Conservation (phyloP, 1,284 basidiomycete genomes). For the Omphalotus olearius region DNA sequence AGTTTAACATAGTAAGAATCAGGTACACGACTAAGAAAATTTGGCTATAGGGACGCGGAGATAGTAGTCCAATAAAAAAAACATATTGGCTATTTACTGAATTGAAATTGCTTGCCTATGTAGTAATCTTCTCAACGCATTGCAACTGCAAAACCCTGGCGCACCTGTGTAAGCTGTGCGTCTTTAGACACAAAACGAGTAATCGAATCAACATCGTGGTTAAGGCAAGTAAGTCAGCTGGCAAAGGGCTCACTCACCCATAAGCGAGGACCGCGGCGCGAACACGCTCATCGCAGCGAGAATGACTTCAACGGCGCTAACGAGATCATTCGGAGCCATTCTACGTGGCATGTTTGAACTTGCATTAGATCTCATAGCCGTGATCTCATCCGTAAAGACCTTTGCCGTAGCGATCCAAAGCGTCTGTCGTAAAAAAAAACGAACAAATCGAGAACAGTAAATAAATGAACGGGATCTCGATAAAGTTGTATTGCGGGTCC, state of each 20-base stretch:
- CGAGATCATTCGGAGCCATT: constrained; percentile 8
- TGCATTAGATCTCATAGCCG: not conserved
- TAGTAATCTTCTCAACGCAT: not conserved
- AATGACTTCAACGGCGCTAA: constrained; percentile 5
- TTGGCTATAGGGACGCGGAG: too few species aligned
- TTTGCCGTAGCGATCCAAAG: constrained; percentile 19
- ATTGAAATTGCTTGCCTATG: not conserved
- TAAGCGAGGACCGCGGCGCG: constrained; percentile 8
- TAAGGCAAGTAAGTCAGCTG: not conserved
- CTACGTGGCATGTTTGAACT: constrained; percentile 1
- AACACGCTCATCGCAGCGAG: constrained; percentile 13
- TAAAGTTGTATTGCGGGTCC: constrained; percentile 1
- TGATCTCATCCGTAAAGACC: constrained; percentile 17
- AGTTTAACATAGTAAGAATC: not conserved
- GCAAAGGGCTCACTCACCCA: constrained; percentile 12
- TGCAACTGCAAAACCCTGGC: constrained; percentile 2
- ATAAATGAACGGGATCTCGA: too few species aligned
- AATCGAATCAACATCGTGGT: not conserved
- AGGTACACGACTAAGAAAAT: not conserved
- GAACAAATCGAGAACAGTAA: too few species aligned
- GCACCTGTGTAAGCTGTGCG: constrained; percentile 7
- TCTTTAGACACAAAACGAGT: not conserved
- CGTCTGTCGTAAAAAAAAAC: constrained; percentile 5
- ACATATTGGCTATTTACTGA: not conserved
- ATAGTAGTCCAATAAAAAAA: too few species aligned